Conservation (phyloP, 1,284 basidiomycete genomes). For the Rugosomyces carneus region DNA sequence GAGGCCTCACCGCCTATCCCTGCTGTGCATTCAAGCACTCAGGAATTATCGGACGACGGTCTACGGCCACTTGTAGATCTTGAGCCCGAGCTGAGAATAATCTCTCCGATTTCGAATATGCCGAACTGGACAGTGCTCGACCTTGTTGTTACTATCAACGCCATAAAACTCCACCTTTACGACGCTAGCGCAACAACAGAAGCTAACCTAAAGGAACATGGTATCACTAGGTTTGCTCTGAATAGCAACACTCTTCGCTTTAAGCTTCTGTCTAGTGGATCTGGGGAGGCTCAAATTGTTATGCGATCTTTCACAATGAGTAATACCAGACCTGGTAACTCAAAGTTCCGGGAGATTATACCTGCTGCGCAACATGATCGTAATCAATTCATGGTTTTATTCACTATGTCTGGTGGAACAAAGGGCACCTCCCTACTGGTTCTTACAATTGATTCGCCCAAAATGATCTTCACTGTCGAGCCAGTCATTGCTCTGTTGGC, state of each 20-base stretch:
- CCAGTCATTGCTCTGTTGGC: conserved; percentile 85
- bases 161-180: conserved; percentile 91
- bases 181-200: conserved; percentile 60
- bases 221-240: conserved; percentile 84
- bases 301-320: conserved; percentile 89
- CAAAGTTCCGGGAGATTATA: conserved; percentile 93
- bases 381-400: conserved; percentile 94
- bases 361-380: conserved; percentile 86
- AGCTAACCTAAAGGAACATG: conserved; percentile 65
- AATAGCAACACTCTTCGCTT: conserved; percentile 76
- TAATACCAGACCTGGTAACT: conserved; percentile 79
- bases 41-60: not conserved
- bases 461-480: conserved; percentile 91
- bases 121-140: conserved; percentile 65
- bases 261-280: conserved; percentile 81
- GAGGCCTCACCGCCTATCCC: conserved; percentile 22
- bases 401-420: conserved; percentile 64
- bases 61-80: conserved; percentile 33
- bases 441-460: conserved; percentile 89
- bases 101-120: conserved; percentile 20
- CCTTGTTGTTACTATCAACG: conserved; percentile 68
- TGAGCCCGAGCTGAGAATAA: conserved; percentile 50
- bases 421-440: conserved; percentile 67
- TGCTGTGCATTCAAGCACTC: not conserved
- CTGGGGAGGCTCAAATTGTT: conserved; percentile 83